phyloP scores from a whole-genome alignment of 177 flowering plant species.

The Vitis hybrid region DNA sequence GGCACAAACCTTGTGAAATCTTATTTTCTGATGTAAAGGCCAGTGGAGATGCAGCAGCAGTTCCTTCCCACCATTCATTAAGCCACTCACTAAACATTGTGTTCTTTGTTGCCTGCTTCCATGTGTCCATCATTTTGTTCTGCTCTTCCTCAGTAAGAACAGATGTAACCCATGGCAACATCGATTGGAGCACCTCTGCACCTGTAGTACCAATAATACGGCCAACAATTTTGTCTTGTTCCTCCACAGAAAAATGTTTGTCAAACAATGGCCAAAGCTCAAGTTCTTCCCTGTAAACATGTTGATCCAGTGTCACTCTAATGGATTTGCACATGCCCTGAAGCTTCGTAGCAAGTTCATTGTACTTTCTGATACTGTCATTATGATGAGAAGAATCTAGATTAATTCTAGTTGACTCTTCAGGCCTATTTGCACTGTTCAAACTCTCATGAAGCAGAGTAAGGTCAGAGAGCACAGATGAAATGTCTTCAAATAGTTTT shows the following conservation, averaged over 20 bases:
- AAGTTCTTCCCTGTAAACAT: conserved; percentile 82
- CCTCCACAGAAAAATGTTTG: conserved; percentile 82
- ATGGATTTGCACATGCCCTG: conserved; percentile 96
- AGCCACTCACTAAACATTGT: conserved; percentile 99
- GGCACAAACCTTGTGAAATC: conserved; percentile 50
- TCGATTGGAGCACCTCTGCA: conserved; percentile 93
- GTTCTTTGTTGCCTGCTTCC: conserved; percentile 91
- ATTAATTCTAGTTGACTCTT: conserved; percentile 18
- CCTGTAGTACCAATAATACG: conserved; percentile 92
- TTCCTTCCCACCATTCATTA: conserved; percentile 89
- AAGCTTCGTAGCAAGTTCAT: conserved; percentile 73
- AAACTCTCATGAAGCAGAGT: conserved; percentile 49
- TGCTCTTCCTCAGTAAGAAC: conserved; percentile 94
- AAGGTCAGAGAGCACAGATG: conserved; percentile 72
- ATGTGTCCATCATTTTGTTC: conserved; percentile 87
- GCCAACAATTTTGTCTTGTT: conserved; percentile 92
- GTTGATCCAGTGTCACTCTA: conserved; percentile 83
- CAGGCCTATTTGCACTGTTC: conserved; percentile 18
- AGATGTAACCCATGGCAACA: conserved; percentile 96
- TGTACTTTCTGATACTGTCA: conserved; percentile 43
- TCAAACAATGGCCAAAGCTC: conserved; percentile 96
- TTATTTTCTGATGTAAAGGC: conserved; percentile 37
- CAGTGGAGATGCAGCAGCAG: conserved; percentile 33
- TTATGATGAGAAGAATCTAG: conserved; percentile 17
- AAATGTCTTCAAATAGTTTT: conserved; percentile 77